Percentiles rank a stretch among this genome's conserved stretches.
These are phyloP conservation scores for Fomitopsis palustris DNA, from an alignment of 1,284 basidiomycete genomes.

Conservation along the genomic window DNA sequence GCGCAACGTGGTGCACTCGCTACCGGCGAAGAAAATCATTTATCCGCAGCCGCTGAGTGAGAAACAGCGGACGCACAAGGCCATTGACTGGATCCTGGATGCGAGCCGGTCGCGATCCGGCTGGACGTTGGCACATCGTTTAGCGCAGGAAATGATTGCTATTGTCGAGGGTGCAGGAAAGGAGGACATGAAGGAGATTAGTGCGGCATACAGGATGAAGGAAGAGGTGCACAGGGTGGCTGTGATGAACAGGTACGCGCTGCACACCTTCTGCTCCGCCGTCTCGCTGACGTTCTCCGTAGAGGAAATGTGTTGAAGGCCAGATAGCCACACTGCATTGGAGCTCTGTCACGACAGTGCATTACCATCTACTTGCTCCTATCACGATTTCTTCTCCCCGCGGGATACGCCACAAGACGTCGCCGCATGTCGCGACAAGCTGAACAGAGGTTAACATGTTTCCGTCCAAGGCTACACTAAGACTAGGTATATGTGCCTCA, in stretches of 20 bases:
- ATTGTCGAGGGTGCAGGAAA: slow-evolving; percentile 54
- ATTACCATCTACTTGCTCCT: too few species aligned
- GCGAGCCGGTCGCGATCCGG: slow-evolving; percentile 51
- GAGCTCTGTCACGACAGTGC: too few species aligned
- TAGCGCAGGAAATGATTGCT: slow-evolving; percentile 73
- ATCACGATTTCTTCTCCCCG: too few species aligned
- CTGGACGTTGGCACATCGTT: slow-evolving; percentile 54
- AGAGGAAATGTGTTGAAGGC: slow-evolving; percentile 6
- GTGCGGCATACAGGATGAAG: slow-evolving; percentile 55
- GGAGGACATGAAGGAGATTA: slow-evolving; percentile 35
- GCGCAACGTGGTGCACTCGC: slow-evolving; percentile 45
- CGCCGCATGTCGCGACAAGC: too few species aligned
- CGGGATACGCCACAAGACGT: too few species aligned
- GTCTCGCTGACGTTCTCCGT: background rate
- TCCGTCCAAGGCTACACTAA: too few species aligned
- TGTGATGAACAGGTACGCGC: slow-evolving; percentile 76
- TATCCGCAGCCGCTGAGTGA: slow-evolving; percentile 73
- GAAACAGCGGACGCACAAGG: slow-evolving; percentile 68
- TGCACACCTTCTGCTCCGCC: too few species aligned
- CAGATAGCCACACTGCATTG: too few species aligned
- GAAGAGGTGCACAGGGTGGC: slow-evolving; percentile 65
- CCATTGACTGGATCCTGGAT: slow-evolving; percentile 65
- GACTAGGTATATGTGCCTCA: too few species aligned
- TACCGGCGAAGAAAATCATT: slow-evolving; percentile 58
- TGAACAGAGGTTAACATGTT: too few species aligned